These are phyloP conservation scores for Bidens hawaiensis DNA, from an alignment of 140 eudicot species.

Conservation along the genomic window DNA sequence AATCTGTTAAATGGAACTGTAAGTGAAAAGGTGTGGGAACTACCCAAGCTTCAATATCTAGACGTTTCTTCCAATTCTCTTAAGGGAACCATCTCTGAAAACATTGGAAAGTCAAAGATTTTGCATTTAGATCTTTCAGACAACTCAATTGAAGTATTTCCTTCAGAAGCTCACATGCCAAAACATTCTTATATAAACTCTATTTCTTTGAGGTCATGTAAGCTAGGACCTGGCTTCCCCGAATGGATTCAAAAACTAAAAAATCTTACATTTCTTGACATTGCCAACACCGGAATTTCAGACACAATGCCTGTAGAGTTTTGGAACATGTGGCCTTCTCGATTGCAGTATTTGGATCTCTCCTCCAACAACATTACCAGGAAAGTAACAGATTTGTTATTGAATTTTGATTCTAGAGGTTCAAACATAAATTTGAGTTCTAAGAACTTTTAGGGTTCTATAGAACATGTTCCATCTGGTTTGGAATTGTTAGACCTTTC, in stretches of 20 bases:
- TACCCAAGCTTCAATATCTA: too few species aligned
- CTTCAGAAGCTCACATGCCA: not conserved
- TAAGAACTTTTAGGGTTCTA: constrained; percentile 10
- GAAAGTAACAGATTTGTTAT: not conserved
- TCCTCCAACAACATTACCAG: constrained; percentile 13
- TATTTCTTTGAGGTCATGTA: not conserved
- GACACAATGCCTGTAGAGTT: constrained; percentile 22
- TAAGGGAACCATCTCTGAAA: too few species aligned
- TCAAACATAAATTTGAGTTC: not conserved
- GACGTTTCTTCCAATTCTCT: too few species aligned
- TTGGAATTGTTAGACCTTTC: constrained; percentile 7
- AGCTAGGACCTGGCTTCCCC: constrained; percentile 1
- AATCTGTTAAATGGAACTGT: too few species aligned
- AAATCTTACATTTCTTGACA: not conserved
- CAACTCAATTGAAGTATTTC: too few species aligned
- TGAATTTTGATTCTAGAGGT: not conserved
- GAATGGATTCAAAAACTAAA: not conserved
- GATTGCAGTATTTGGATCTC: not conserved
- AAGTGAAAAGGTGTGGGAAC: too few species aligned
- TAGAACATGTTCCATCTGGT: not conserved
- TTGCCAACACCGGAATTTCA: constrained; percentile 7
- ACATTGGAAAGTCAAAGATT: too few species aligned
- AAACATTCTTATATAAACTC: not conserved
- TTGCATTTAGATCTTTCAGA: too few species aligned
- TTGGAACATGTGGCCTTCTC: constrained; percentile 7